A percentile compares a stretch with the other conserved stretches of the same genome.
Evolutionary conservation across 805 yeast genomes (phyloP).

Genomic region (Yamadazyma kitorensis): DNA sequence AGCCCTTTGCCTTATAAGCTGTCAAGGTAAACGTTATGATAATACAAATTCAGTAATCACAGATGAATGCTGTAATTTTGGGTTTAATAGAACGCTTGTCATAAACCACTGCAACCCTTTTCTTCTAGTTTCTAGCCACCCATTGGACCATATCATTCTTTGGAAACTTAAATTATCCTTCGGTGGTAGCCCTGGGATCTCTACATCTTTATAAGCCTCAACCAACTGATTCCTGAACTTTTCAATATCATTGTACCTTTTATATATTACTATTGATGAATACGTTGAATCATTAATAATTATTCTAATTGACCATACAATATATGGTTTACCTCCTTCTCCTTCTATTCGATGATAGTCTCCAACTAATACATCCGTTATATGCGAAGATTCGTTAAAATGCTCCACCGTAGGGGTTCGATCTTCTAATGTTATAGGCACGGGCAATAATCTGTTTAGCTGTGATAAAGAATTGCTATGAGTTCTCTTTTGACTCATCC

Average conservation of each 20-base stretch:
- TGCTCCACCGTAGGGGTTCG: conserved; percentile 15
- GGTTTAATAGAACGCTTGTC: conserved; percentile 51
- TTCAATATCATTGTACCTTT: conserved; percentile 66
- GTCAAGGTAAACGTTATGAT: too few relatives aligned
- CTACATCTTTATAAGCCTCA: conserved; percentile 36
- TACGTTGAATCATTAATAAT: conserved; percentile 34
- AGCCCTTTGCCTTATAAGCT: too few relatives aligned
- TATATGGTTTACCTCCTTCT: conserved; percentile 34
- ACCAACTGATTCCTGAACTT: conserved; percentile 43
- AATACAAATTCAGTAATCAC: conserved; percentile 29
- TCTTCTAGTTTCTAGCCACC: conserved; percentile 54
- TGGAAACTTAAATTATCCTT: conserved; percentile 41
- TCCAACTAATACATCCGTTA: conserved; percentile 42
- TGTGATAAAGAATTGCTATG: conserved; percentile 20
- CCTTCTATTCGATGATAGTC: conserved; percentile 38
- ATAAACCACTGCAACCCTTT: conserved; percentile 60
- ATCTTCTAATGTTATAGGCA: conserved; percentile 34
- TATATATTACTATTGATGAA: conserved; percentile 46
- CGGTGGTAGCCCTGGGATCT: conserved; percentile 52
- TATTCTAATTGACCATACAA: conserved; percentile 38
- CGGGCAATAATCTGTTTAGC: conserved; percentile 32
- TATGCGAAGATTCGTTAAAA: conserved; percentile 24
- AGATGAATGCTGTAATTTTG: conserved; percentile 36
- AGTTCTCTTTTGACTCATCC: conserved; percentile 8
- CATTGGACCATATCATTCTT: conserved; percentile 34